These are phyloP conservation scores for Tylopilus subfusipes DNA, from an alignment of 768 basidiomycete genomes.

Conservation along the genomic window DNA sequence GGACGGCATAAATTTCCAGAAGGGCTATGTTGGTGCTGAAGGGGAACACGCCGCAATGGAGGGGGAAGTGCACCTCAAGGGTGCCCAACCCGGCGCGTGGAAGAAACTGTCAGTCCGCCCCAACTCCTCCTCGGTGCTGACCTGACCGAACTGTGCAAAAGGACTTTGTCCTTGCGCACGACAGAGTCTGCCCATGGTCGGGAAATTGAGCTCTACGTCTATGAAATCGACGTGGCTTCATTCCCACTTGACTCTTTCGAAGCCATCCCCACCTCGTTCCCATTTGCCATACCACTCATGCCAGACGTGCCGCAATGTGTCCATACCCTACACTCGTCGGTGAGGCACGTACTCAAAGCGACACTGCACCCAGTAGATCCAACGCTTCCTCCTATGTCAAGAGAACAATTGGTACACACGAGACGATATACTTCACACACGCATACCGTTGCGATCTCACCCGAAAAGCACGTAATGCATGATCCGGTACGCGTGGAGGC, in stretches of 20 bases:
- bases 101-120: slow-evolving; percentile 61
- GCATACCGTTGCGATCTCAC: slow-evolving; percentile 51
- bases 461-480: slow-evolving; percentile 53
- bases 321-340: slow-evolving; percentile 68
- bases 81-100: slow-evolving; percentile 55
- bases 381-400: slow-evolving; percentile 40
- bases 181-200: slow-evolving; percentile 59
- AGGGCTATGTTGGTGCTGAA: slow-evolving; percentile 80
- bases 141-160: slow-evolving; percentile 28
- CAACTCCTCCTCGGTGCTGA: slow-evolving; percentile 10
- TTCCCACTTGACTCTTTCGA: slow-evolving; percentile 35
- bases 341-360: slow-evolving; percentile 69
- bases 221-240: slow-evolving; percentile 55
- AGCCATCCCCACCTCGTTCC: slow-evolving; percentile 56
- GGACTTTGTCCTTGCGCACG: slow-evolving; percentile 63
- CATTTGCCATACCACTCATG: slow-evolving; percentile 79
- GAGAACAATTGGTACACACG: slow-evolving; percentile 65
- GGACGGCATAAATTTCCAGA: slow-evolving; percentile 76
- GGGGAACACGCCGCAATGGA: slow-evolving; percentile 80
- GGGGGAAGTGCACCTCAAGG: slow-evolving; percentile 85
- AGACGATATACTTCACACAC: slow-evolving; percentile 69
- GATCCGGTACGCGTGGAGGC: slow-evolving; percentile 67
- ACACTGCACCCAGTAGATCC: slow-evolving; percentile 52
- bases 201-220: slow-evolving; percentile 63
- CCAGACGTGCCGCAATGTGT: slow-evolving; percentile 82